Evolutionary conservation across 2,329 filamentous ascomycete genomes (phyloP).

Genomic region (Clarireedia paspali): DNA sequence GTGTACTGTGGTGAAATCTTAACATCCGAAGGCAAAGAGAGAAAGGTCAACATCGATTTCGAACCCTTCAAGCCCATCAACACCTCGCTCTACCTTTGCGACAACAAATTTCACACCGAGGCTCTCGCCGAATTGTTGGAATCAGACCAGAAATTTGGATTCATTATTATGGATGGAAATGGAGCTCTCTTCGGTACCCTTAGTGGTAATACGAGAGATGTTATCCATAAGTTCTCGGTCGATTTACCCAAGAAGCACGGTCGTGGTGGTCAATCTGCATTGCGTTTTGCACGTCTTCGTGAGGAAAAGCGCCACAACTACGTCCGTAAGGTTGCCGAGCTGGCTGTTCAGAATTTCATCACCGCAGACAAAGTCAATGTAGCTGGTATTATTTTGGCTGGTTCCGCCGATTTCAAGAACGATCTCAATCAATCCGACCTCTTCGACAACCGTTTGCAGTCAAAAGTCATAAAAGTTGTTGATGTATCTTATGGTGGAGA

Average conservation of each 20-base stretch:
- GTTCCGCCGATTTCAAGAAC: conserved; percentile 99
- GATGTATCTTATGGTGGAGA: conserved; percentile 98
- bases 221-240: conserved; percentile 96
- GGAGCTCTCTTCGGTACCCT: conserved; percentile 94
- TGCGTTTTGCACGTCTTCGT: conserved; percentile 98
- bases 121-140: conserved; percentile 94
- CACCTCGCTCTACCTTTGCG: conserved; percentile 96
- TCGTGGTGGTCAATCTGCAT: conserved; percentile 97
- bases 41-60: conserved; percentile 99
- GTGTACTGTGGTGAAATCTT: conserved; percentile 99
- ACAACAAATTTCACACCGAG: conserved; percentile 99
- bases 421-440: conserved; percentile 96
- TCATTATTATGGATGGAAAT: conserved; percentile 99
- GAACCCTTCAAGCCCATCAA: conserved; percentile 99
- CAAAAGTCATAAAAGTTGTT: conserved; percentile 98
- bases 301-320: conserved; percentile 99
- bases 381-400: conserved; percentile 86
- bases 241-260: conserved; percentile 99
- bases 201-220: conserved; percentile 92
- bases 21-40: conserved; percentile 95
- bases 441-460: conserved; percentile 84
- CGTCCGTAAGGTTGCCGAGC: conserved; percentile 94
- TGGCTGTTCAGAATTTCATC: conserved; percentile 98
- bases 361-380: conserved; percentile 98
- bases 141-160: conserved; percentile 98